Percentiles rank a stretch among this genome's conserved stretches.
Evolutionary conservation across 495 filamentous ascomycete species (phyloP).

Genomic region (Penicillium samsonianum): DNA sequence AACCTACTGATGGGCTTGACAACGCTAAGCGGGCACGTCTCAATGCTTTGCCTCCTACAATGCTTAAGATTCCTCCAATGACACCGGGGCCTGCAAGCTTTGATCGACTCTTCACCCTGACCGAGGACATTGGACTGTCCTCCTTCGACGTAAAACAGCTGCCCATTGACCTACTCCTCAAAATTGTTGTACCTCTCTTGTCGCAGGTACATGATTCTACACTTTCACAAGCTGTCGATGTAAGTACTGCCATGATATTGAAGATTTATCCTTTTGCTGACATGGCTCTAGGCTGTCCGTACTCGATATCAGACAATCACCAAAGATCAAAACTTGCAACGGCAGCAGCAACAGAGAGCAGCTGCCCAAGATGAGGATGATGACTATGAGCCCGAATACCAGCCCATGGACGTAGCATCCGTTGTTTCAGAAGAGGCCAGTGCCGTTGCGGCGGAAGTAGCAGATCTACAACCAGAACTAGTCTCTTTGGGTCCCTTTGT

Average conservation of each 20-base stretch:
- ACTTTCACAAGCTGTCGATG: slow-evolving; percentile 69
- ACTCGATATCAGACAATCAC: slow-evolving; percentile 47
- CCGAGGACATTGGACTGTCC: slow-evolving; percentile 67
- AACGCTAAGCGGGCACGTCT: slow-evolving; percentile 69
- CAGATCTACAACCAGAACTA: slow-evolving; percentile 54
- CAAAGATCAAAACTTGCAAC: slow-evolving; percentile 41
- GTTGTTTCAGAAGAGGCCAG: slow-evolving; percentile 72
- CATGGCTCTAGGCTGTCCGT: slow-evolving; percentile 44
- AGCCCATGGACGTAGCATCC: slow-evolving; percentile 69
- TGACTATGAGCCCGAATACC: slow-evolving; percentile 84
- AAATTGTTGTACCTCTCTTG: slow-evolving; percentile 73
- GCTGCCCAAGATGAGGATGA: slow-evolving; percentile 78
- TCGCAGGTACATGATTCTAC: slow-evolving; percentile 60
- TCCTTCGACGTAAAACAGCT: slow-evolving; percentile 80
- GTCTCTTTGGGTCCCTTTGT: slow-evolving; percentile 68
- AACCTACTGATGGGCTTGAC: slow-evolving; percentile 69
- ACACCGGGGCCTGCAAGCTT: slow-evolving; percentile 73
- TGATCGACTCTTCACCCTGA: slow-evolving; percentile 81
- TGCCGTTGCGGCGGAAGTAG: slow-evolving; percentile 56
- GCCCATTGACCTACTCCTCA: slow-evolving; percentile 70
- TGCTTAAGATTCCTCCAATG: slow-evolving; percentile 62
- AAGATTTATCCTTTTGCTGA: slow-evolving; percentile 23
- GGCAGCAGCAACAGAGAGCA: slow-evolving; percentile 43
- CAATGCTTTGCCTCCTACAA: slow-evolving; percentile 52
- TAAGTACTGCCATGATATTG: slow-evolving; percentile 22